Evolutionary conservation across 139 green algal genomes (phyloP).

Genomic region (Chlamydomonas applanata): DNA sequence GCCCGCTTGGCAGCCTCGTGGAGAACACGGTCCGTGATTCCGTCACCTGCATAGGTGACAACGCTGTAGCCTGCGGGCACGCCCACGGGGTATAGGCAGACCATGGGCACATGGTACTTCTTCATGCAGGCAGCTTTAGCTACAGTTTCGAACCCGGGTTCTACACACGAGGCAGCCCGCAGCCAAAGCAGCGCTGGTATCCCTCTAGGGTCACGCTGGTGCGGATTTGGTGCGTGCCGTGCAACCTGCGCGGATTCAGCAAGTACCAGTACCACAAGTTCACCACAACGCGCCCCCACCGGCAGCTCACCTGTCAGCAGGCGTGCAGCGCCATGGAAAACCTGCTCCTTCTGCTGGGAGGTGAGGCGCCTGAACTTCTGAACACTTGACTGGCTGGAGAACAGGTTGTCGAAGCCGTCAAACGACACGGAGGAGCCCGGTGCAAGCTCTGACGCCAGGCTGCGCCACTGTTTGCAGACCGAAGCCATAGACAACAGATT

Average conservation of each 20-base stretch:
- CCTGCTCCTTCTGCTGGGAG: slow-evolving; percentile 29
- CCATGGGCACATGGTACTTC: no score
- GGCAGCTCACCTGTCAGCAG: slow-evolving; percentile 38
- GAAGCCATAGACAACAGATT: slow-evolving; percentile 48
- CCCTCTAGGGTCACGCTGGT: no score
- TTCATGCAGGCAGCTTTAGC: no score
- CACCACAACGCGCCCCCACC: no score
- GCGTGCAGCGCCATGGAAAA: slow-evolving; percentile 38
- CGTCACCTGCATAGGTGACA: slow-evolving; percentile 43
- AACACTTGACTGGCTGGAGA: slow-evolving; percentile 28
- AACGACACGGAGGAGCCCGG: slow-evolving; percentile 33
- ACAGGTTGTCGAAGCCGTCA: slow-evolving; percentile 51
- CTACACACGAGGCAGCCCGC: no score
- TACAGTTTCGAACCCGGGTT: no score
- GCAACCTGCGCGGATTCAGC: no score
- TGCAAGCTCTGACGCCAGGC: slow-evolving; percentile 30
- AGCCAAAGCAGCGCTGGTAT: no score
- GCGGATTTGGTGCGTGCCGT: no score
- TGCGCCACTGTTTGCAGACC: slow-evolving; percentile 52
- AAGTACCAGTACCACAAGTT: no score
- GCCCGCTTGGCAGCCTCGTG: slow-evolving; percentile 16
- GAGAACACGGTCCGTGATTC: slow-evolving; percentile 42
- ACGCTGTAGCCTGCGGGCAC: slow-evolving; percentile 48
- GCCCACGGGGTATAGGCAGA: no score
- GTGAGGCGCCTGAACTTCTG: slow-evolving; percentile 36